These are phyloP conservation scores for Aquilaria agallochum DNA, from an alignment of 441 rosid species.

Conservation along the genomic window DNA sequence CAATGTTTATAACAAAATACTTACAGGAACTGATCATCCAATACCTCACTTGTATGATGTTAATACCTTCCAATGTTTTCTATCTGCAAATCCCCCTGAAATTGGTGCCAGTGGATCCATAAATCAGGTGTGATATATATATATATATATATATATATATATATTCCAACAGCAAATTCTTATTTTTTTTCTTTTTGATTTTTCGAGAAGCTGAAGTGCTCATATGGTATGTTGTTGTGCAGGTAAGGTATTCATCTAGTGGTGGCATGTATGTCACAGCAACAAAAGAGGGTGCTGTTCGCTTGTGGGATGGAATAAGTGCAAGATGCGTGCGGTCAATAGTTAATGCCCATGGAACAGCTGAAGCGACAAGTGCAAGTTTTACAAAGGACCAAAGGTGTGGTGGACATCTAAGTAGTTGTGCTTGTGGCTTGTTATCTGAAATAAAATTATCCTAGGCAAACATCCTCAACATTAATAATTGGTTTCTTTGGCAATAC, in stretches of 20 bases:
- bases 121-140: slow-evolving; percentile 54
- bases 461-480: too few relatives aligned
- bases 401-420: background rate
- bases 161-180: slow-evolving; percentile 3
- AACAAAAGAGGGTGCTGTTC: slow-evolving; percentile 77
- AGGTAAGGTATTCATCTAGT: slow-evolving; percentile 84
- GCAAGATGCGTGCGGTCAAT: slow-evolving; percentile 66
- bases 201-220: slow-evolving; percentile 5
- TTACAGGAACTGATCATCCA: slow-evolving; percentile 81
- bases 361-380: slow-evolving; percentile 68
- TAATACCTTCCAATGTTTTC: slow-evolving; percentile 73
- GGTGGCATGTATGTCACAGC: slow-evolving; percentile 84
- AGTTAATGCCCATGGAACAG: slow-evolving; percentile 62
- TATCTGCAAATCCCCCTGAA: slow-evolving; percentile 59
- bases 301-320: slow-evolving; percentile 75
- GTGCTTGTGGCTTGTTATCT: too few relatives aligned
- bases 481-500: too few relatives aligned
- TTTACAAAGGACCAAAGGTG: slow-evolving; percentile 89
- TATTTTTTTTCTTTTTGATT: slow-evolving; percentile 6
- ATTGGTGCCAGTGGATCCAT: slow-evolving; percentile 65
- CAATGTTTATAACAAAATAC: slow-evolving; percentile 13
- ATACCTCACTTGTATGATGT: slow-evolving; percentile 84
- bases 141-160: background rate
- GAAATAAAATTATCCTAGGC: too few relatives aligned
- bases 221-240: slow-evolving; percentile 15